Evolutionary conservation across 2,329 filamentous ascomycete genomes (phyloP), one percentile per base, ranked within the genome.

Genomic region (Talaromyces pinophilus): DNA sequence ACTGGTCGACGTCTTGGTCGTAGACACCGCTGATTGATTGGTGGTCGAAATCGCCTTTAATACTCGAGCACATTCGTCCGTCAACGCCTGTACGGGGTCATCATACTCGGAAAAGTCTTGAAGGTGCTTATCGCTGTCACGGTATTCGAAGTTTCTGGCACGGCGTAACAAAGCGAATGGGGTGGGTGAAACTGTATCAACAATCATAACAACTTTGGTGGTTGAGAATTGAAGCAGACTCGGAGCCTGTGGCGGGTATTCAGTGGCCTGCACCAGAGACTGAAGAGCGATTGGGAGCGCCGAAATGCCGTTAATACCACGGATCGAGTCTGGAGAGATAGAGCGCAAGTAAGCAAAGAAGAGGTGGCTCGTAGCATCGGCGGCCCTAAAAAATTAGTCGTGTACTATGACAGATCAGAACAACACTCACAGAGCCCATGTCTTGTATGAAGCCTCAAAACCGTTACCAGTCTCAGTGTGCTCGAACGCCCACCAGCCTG

Each of bases 401-500:
- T 50, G 70, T 65, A 81, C 46, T 22, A 17, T 10, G 48, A 30
- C 7, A 7, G 28, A 28, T 60, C 48, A 13, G n/a, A 15, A 33
- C 15, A 46, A 62, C 46, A 75, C 87, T 79, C 82, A 93, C 90
- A 83, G 89, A 71, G 90, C 83, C 93, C 95, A 99, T 54, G 88
- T 87, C 75, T 91, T 92, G 80, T 99, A 99, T 64, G 94, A 93
- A 48, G 92, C 92, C 71, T 98, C 95, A 72, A 99, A 99, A 17
- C 95, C 95, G 76, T 91, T 94, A 50, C 91, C 91, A 6, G 88
- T 88, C 76, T 98, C 93, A 57, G 84, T 87, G 71, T 96, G 92
- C 74, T 97, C 94, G 76, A 99, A 99, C 0, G 94, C 93, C 95
- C 95, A 99, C 95, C 95, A 99, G 55, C 93, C 93, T 48, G 94